Base-by-base conservation (phyloP, 2,329 filamentous ascomycete genomes). In the Coleophoma cylindrospora region DNA sequence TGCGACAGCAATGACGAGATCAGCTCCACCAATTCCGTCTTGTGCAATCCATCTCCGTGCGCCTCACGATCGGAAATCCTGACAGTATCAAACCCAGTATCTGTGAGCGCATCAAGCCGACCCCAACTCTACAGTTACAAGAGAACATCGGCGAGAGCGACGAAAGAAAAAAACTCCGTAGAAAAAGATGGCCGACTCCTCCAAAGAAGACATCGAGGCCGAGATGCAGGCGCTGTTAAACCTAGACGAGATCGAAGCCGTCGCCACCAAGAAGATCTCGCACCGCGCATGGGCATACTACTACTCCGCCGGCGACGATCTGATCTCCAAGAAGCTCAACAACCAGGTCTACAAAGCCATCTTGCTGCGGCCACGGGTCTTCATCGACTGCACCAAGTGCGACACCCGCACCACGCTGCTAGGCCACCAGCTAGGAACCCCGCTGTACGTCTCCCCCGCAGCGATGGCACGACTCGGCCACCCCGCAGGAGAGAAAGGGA, bases 281-380 rank as follows among this genome's bases (percentile, higher is more conserved):
- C 79, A 81, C 57, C 95, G 92, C 71, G 90, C 87, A 40, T 96
- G 90, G 89, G 89, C 89, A 43, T 97, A 97, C 74, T 97, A 97
- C 74, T 95, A 82, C 71, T 96, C 91, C 1, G 91, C 90, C 9
- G 76, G 80, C 52, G 92, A 97, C 68, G 91, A 97, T 68, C 75
- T 91, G 27, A 68, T 81, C 59, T 87, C 87, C 59, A 96, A 97
- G 68, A 70, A 67, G 33, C 80, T 87, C 70, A 97, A 97, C 75
- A 89, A 84, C 65, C 68, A 76, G 34, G 88, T 88, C 33, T 97
- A 95, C 67, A 80, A 80, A 41, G 80, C 84, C 57, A 95, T 97
- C 57, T 75, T 96, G 7, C 79, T 97, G n/a, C 86, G 92, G 10
- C 91, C 92, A 15, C 80, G 92, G 41, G 81, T 97, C 48, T 96